A percentile compares a stretch with the other conserved stretches of the same genome.
These are phyloP conservation scores for Candida nitratophila DNA, from an alignment of 805 yeast genomes.

Conservation along the genomic window DNA sequence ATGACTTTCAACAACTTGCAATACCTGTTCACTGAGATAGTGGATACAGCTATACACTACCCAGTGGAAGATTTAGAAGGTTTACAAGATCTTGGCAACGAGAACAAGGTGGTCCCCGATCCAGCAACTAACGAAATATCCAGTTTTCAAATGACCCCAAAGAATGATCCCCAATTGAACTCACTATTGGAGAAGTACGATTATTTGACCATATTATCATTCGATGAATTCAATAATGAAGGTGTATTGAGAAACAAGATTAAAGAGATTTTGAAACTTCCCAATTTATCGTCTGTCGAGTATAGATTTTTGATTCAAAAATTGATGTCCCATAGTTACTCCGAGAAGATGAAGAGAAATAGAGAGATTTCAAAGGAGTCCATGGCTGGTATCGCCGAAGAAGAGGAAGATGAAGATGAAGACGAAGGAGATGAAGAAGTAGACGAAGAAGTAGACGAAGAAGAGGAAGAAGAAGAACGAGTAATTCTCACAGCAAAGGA, in stretches of 20 bases:
- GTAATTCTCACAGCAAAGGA: conserved; percentile 44
- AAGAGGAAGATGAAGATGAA: conserved; percentile 11
- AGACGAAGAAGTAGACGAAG: conserved; percentile 12
- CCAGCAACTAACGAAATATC: neutral
- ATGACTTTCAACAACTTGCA: neutral
- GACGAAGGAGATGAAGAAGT: conserved; percentile 5
- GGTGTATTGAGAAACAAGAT: conserved; percentile 39
- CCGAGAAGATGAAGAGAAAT: conserved; percentile 34
- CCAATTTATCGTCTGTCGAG: conserved; percentile 31
- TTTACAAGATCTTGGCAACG: conserved; percentile 14
- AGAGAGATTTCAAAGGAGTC: neutral
- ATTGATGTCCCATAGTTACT: conserved; percentile 63
- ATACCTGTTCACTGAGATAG: conserved; percentile 27
- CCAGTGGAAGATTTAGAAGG: conserved; percentile 40
- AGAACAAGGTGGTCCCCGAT: conserved; percentile 4
- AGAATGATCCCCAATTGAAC: neutral
- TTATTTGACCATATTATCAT: conserved; percentile 22
- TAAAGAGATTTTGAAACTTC: conserved; percentile 35
- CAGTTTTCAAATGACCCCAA: neutral
- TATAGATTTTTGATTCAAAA: conserved; percentile 49
- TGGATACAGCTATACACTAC: conserved; percentile 39
- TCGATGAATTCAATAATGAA: conserved; percentile 29
- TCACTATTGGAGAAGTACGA: conserved; percentile 27
- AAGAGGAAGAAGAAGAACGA: conserved; percentile 19
- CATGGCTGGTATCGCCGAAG: conserved; percentile 9